Percentiles rank a stretch among this genome's conserved stretches.
Conservation (phyloP, 495 filamentous ascomycete species). For the Tetracladium setigerum region DNA sequence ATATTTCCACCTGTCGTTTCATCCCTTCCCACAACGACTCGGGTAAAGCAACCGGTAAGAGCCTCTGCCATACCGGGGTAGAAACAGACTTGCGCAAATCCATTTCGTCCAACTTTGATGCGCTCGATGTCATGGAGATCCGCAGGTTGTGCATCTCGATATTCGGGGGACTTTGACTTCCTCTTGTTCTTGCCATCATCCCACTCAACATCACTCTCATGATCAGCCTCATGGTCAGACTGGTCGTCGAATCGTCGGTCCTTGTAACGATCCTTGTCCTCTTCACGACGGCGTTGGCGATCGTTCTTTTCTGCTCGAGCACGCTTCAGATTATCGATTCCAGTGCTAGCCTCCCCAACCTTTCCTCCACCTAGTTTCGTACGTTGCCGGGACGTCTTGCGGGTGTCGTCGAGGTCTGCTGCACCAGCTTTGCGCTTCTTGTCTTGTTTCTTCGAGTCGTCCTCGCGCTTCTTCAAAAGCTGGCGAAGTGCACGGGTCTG, state of each 20-base stretch:
- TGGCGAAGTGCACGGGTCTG: conserved; percentile 82
- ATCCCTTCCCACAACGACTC: conserved; percentile 71
- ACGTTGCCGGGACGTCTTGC: conserved; percentile 78
- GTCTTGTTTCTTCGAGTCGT: conserved; percentile 41
- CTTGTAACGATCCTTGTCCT: conserved; percentile 51
- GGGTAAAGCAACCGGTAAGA: conserved; percentile 70
- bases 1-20: conserved; percentile 56
- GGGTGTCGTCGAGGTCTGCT: conserved; percentile 62
- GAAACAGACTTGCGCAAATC: conserved; percentile 82
- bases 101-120: conserved; percentile 68
- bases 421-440: conserved; percentile 76
- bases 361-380: conserved; percentile 70
- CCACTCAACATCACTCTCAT: conserved; percentile 76
- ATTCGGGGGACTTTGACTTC: conserved; percentile 36
- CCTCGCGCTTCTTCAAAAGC: conserved; percentile 61
- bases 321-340: conserved; percentile 76
- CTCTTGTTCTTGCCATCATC: conserved; percentile 37
- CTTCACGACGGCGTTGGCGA: conserved; percentile 64
- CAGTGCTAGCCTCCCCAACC: conserved; percentile 67
- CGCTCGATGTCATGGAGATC: conserved; percentile 76
- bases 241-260: conserved; percentile 40
- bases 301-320: conserved; percentile 77
- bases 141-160: conserved; percentile 46
- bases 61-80: conserved; percentile 79
- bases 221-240: conserved; percentile 61